These are phyloP conservation scores for Ensete glaucum DNA, from an alignment of 176 grass and related monocot genomes.

Conservation along the genomic window DNA sequence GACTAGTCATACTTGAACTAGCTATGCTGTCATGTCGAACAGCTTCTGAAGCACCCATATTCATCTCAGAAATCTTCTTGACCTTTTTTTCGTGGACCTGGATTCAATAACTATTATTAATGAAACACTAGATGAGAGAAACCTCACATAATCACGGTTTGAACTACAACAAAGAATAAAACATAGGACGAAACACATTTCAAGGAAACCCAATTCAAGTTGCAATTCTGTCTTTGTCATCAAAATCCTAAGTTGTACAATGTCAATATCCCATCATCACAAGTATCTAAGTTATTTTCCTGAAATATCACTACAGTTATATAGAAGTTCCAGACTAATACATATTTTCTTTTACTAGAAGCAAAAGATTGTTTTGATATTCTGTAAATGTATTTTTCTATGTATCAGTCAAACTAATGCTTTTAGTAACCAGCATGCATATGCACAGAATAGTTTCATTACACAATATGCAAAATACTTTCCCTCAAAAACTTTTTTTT, in stretches of 20 bases:
- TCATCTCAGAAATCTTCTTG: conserved; percentile 75
- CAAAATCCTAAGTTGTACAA: not conserved
- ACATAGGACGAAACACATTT: not conserved
- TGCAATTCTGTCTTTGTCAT: not conserved
- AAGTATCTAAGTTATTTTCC: not conserved
- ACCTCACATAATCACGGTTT: not conserved
- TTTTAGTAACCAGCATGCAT: not conserved
- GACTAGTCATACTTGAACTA: conserved; percentile 16
- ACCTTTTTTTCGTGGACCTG: conserved; percentile 98
- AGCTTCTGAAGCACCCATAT: conserved; percentile 47
- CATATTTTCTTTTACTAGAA: too few relatives aligned
- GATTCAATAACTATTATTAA: conserved; percentile 1
- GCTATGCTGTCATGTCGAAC: conserved; percentile 43
- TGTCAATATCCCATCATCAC: not conserved
- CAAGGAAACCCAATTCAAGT: not conserved
- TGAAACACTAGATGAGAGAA: too few relatives aligned
- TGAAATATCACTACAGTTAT: not conserved
- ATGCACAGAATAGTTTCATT: too few relatives aligned
- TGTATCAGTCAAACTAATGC: not conserved
- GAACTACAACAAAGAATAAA: not conserved
- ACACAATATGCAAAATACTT: not conserved
- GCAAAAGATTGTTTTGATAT: too few relatives aligned
- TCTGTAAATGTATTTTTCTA: not conserved
- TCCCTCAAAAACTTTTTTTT: not conserved
- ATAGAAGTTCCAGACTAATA: not conserved